Evolutionary conservation across 2,329 filamentous ascomycete genomes (phyloP), one percentile per base, ranked within the genome.

Genomic region (Colletotrichum tofieldiae): DNA sequence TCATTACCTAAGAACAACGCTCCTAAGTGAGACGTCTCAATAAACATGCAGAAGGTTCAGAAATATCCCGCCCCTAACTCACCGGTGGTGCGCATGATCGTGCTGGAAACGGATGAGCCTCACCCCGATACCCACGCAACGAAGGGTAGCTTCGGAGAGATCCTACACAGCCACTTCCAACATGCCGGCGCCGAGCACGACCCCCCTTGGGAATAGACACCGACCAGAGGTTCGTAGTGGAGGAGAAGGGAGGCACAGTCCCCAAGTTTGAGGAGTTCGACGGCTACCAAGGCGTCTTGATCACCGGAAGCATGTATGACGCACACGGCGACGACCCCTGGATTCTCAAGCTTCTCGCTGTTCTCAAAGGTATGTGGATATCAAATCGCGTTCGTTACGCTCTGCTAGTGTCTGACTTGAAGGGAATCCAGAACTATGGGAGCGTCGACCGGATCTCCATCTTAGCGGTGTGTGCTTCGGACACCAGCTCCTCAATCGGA

Each of bases 381-480:
- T 5, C 6, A 2, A 16, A 3, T 8, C 26, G 16, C 0, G 4
- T 29, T 32, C 29, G 26, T 23, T 32, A 20, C 23, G 12, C 23
- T 37, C 20, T 55, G 52, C 20, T 37, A 3, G 32, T 23, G 32
- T 37, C 68, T 68, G 37, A 51, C 35, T 12, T 3, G 5, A 11
- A 16, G 18, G 16, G 43, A 35, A 23, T 14, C 2, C 45, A 85
- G 85, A 86, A 41, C 75, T 90, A 5, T 91, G 87, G 88, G 77
- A 79, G 8, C 78, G 81, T 6, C 82, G 86, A 2, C 87, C 87
- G 1, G 84, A 87, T 26, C 86, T 90, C 58, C 84, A 85, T 43
- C 82, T 95, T 43, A 89, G 95, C 23, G 93, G 93, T 2, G 90
- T 95, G 12, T 96, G 94, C 80, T 95, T 95, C 79, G 94, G 94